A percentile compares a stretch with the other conserved stretches of the same genome.
Conservation (phyloP, 2,329 filamentous ascomycete species). For the Phaeosphaeria sp. region DNA sequence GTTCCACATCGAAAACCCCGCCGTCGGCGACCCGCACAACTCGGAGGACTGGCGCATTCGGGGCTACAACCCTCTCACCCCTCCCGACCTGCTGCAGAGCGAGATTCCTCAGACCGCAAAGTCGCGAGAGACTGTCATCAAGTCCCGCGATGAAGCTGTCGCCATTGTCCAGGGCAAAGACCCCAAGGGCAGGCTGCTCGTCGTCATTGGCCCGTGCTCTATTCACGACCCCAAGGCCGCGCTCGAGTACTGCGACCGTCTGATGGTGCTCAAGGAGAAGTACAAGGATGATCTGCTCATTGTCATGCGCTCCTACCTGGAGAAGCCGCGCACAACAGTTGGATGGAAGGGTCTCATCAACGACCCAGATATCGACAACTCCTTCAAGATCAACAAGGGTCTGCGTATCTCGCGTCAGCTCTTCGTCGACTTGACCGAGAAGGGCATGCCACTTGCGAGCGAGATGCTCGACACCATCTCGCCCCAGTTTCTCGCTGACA, state of each 20-base stretch:
- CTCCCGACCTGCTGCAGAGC: constrained; percentile 93
- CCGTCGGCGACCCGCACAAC: constrained; percentile 57
- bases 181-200: constrained; percentile 65
- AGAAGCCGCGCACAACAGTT: constrained; percentile 97
- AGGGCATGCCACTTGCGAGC: constrained; percentile 94
- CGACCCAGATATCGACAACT: constrained; percentile 97
- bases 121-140: constrained; percentile 63
- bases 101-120: constrained; percentile 72
- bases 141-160: constrained; percentile 66
- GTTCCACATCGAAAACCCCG: constrained; percentile 60
- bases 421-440: constrained; percentile 88
- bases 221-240: constrained; percentile 94
- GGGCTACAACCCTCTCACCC: constrained; percentile 91
- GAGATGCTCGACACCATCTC: constrained; percentile 99
- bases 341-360: constrained; percentile 99
- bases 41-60: constrained; percentile 65
- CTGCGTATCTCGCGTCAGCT: constrained; percentile 84
- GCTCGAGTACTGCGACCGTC: constrained; percentile 87
- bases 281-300: constrained; percentile 89
- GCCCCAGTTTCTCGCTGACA: constrained; percentile 92
- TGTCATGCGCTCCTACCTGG: constrained; percentile 97
- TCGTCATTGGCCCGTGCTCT: constrained; percentile 94
- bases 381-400: constrained; percentile 99
- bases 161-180: constrained; percentile 67
- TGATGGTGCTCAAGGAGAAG: constrained; percentile 83